Percentiles rank a stretch among this genome's conserved stretches.
Conservation (phyloP, 2,329 filamentous ascomycete genomes). For the Alternaria sp. region DNA sequence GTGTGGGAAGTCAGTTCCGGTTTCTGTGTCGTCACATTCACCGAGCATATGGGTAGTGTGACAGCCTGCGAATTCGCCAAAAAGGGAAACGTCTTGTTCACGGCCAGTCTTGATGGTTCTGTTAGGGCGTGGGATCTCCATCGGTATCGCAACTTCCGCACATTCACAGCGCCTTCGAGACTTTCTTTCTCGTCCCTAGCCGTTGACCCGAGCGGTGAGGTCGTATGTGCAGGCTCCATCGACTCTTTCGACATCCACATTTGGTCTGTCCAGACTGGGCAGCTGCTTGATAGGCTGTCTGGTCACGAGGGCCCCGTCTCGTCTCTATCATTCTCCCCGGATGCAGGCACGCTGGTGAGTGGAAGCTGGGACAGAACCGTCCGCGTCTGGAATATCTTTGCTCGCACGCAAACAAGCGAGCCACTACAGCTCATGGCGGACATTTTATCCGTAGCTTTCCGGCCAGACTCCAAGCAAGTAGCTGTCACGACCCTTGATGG, state of each 20-base stretch:
- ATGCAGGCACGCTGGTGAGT: slow-evolving; percentile 82
- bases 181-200: slow-evolving; percentile 93
- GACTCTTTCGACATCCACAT: slow-evolving; percentile 98
- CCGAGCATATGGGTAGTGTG: slow-evolving; percentile 92
- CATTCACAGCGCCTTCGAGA: slow-evolving; percentile 91
- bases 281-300: slow-evolving; percentile 86
- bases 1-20: slow-evolving; percentile 97
- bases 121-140: slow-evolving; percentile 96
- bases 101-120: slow-evolving; percentile 91
- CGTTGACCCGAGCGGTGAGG: slow-evolving; percentile 96
- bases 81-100: slow-evolving; percentile 94
- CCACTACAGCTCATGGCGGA: slow-evolving; percentile 92
- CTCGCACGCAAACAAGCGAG: slow-evolving; percentile 91
- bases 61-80: slow-evolving; percentile 95
- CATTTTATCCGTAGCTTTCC: slow-evolving; percentile 83
- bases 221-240: slow-evolving; percentile 91
- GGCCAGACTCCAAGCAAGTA: slow-evolving; percentile 89
- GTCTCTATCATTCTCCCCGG: slow-evolving; percentile 84
- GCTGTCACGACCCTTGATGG: slow-evolving; percentile 93
- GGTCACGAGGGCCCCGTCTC: slow-evolving; percentile 96
- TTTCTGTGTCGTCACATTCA: slow-evolving; percentile 98
- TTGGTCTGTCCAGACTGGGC: slow-evolving; percentile 97
- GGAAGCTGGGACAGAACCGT: slow-evolving; percentile 98
- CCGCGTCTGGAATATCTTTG: slow-evolving; percentile 95
- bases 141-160: slow-evolving; percentile 94